Conservation (phyloP, 371 early-diverging fungal genomes). For the Rhizomucor pusillus region DNA sequence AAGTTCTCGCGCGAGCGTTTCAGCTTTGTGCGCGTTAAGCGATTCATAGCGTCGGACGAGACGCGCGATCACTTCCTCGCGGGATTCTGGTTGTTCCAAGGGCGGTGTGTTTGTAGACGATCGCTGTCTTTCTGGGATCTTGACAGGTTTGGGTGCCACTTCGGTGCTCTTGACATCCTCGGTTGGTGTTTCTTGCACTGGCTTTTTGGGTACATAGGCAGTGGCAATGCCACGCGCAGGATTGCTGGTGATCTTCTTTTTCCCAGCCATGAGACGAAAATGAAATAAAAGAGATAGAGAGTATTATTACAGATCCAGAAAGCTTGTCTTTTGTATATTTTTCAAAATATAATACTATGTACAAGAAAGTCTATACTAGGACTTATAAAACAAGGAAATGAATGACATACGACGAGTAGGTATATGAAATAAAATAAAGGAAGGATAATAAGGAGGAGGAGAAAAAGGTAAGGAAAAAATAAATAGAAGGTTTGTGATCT, state of each 20-base stretch:
- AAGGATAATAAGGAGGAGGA: not conserved
- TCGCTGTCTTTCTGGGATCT: not conserved
- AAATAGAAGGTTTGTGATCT: not conserved
- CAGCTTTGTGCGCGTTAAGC: conserved; percentile 11
- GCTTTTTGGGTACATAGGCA: conserved; percentile 5
- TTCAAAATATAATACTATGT: not conserved
- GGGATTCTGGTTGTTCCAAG: conserved; percentile 7
- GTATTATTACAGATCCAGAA: not conserved
- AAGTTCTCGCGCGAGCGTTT: conserved; percentile 3
- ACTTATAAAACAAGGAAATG: not conserved
- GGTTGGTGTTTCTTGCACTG: not conserved
- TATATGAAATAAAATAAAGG: not conserved
- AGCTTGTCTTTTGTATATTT: not conserved
- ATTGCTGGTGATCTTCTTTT: conserved; percentile 6
- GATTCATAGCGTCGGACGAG: conserved; percentile 6
- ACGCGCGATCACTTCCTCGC: not conserved
- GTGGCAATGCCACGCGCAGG: conserved; percentile 13
- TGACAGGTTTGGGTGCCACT: not conserved
- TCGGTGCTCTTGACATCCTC: not conserved
- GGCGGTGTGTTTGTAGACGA: not conserved
- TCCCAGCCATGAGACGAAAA: not conserved
- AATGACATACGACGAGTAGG: not conserved
- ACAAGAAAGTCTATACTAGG: not conserved
- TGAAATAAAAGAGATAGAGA: not conserved
- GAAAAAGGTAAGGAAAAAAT: not conserved